Conservation (phyloP, 2,329 filamentous ascomycete species). For the Hyphodiscus sp. region DNA sequence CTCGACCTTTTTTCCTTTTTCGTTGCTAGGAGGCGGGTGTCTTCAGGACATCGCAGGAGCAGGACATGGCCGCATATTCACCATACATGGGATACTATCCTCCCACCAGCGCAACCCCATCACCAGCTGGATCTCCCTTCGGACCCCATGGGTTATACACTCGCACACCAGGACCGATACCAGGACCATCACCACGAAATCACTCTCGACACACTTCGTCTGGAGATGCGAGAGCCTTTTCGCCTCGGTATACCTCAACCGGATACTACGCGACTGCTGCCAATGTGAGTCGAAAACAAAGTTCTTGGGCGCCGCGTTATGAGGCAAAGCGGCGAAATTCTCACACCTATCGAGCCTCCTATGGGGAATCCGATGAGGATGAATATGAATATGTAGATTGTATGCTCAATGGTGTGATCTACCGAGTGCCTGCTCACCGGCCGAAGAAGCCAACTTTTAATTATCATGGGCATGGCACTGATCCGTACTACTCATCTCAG, state of each 20-base stretch:
- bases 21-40: conserved; percentile 19
- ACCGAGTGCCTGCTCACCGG: conserved; percentile 21
- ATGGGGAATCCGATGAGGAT: conserved; percentile 32
- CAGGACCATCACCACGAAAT: conserved; percentile 23
- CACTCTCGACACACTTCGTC: conserved; percentile 29
- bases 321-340: conserved; percentile 27
- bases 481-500: conserved; percentile 30
- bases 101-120: conserved; percentile 28
- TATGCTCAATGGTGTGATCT: conserved; percentile 24
- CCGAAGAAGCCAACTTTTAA: conserved; percentile 26
- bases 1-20: conserved; percentile 20
- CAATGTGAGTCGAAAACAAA: conserved; percentile 33
- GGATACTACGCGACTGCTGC: conserved; percentile 32
- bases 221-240: conserved; percentile 28
- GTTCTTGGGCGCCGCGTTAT: conserved; percentile 27
- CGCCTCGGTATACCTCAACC: conserved; percentile 31
- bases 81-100: conserved; percentile 26
- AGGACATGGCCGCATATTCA: conserved; percentile 27
- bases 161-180: conserved; percentile 19
- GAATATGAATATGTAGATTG: conserved; percentile 27
- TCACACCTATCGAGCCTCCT: conserved; percentile 31
- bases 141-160: conserved; percentile 26
- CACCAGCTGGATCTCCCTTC: conserved; percentile 15
- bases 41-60: conserved; percentile 25
- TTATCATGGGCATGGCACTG: conserved; percentile 32